These are phyloP conservation scores for Penicillium verhagenii DNA, from an alignment of 495 filamentous ascomycete genomes.

Conservation along the genomic window DNA sequence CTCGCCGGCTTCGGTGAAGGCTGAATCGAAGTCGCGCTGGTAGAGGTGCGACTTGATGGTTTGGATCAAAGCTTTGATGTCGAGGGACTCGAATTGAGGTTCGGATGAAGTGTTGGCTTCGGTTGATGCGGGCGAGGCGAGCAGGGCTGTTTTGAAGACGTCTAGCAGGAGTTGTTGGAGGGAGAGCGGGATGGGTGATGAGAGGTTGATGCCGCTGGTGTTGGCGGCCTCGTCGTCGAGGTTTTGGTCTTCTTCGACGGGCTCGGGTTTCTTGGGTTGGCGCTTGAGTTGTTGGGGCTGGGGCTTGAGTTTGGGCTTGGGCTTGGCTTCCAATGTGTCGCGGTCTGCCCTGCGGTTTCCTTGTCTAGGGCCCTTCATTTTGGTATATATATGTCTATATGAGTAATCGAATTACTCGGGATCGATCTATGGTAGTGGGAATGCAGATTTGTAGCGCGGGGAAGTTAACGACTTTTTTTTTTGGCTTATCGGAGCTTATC, in stretches of 20 bases:
- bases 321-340: constrained; percentile 1
- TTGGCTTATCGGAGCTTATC: constrained; percentile 21
- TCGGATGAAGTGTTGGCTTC: constrained; percentile 1
- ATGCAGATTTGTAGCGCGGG: not conserved
- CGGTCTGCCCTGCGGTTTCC: constrained; percentile 8
- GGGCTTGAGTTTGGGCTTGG: constrained; percentile 5
- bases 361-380: constrained; percentile 10
- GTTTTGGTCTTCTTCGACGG: constrained; percentile 7
- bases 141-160: constrained; percentile 67
- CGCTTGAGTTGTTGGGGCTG: constrained; percentile 9
- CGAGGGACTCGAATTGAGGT: constrained; percentile 22
- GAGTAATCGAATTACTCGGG: not conserved
- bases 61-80: constrained; percentile 62
- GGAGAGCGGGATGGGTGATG: constrained; percentile 39
- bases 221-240: constrained; percentile 9
- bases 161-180: constrained; percentile 76
- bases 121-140: constrained; percentile 2
- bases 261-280: constrained; percentile 16
- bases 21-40: constrained; percentile 75
- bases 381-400: not conserved
- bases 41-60: constrained; percentile 80
- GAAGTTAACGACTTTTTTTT: constrained; percentile 10
- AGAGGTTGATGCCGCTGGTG: constrained; percentile 23
- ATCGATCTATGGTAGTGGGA: not conserved
- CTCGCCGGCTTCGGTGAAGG: constrained; percentile 63